Evolutionary conservation across 169 alveolate genomes (phyloP).

Genomic region (Besnoitia besnoiti): DNA sequence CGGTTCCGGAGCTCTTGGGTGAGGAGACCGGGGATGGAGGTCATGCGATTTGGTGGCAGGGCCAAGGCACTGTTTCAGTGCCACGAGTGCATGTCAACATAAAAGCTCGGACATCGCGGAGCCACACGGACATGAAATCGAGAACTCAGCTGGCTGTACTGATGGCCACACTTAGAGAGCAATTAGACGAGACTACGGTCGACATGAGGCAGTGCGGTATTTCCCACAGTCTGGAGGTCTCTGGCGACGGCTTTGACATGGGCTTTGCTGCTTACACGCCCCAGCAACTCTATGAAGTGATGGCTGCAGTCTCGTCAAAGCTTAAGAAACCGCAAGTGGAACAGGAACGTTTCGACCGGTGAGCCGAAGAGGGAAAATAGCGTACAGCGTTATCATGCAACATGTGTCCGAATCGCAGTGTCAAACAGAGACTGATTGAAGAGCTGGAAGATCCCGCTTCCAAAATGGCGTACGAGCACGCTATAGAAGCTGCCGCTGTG

Average conservation of each 20-base stretch:
- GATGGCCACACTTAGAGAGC: conserved; percentile 60
- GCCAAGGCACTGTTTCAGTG: conserved; percentile 57
- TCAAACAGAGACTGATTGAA: conserved; percentile 54
- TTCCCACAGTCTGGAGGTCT: conserved; percentile 48
- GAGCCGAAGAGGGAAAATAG: background rate
- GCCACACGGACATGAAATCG: conserved; percentile 40
- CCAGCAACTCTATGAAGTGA: conserved; percentile 48
- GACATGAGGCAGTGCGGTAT: conserved; percentile 62
- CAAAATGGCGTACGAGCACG: conserved; percentile 68
- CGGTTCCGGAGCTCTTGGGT: conserved; percentile 62
- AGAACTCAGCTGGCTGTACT: conserved; percentile 47
- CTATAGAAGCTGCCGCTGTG: conserved; percentile 65
- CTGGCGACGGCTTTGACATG: conserved; percentile 56
- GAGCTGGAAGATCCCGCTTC: conserved; percentile 63
- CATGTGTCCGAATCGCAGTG: conserved; percentile 36
- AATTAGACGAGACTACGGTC: conserved; percentile 66
- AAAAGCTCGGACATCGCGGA: conserved; percentile 48
- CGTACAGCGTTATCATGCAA: background rate
- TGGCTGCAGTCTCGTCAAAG: conserved; percentile 49
- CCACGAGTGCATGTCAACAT: conserved; percentile 62
- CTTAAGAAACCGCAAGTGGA: conserved; percentile 54
- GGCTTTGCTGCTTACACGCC: conserved; percentile 63
- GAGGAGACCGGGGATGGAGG: conserved; percentile 56
- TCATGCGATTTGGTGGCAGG: conserved; percentile 70
- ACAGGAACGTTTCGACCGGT: conserved; percentile 66